Conservation (phyloP, 768 basidiomycete species). For the Tulasnella sp. region DNA sequence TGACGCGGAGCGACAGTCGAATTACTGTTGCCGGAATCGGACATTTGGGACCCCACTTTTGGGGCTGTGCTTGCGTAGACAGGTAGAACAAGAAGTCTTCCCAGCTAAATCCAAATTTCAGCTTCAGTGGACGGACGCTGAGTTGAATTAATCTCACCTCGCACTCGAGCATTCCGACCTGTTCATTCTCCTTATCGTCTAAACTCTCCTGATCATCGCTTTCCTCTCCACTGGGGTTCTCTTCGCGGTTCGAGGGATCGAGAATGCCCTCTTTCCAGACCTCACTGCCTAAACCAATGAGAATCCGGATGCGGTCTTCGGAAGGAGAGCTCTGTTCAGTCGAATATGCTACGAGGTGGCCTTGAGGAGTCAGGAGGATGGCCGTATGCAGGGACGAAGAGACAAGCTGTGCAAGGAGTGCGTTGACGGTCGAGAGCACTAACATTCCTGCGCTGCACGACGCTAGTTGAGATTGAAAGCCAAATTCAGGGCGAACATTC, state of each 20-base stretch:
- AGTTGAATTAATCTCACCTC: constrained; percentile 9
- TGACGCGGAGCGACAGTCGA: neutral
- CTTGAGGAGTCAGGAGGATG: constrained; percentile 13
- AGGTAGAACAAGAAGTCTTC: constrained; percentile 15
- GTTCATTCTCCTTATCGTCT: constrained; percentile 8
- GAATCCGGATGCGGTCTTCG: constrained; percentile 15
- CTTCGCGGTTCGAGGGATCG: neutral
- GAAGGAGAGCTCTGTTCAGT: neutral
- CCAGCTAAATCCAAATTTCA: constrained; percentile 5
- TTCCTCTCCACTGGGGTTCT: neutral
- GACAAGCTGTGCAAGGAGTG: constrained; percentile 7
- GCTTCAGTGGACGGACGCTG: neutral
- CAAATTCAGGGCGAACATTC: too few relatives aligned
- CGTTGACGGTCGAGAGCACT: constrained; percentile 1
- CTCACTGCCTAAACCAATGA: constrained; percentile 14
- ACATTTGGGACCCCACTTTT: neutral
- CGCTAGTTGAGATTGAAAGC: neutral
- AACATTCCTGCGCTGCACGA: neutral
- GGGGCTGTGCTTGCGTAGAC: constrained; percentile 5
- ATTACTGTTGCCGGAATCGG: neutral
- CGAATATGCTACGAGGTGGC: constrained; percentile 16
- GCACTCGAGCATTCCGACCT: constrained; percentile 16
- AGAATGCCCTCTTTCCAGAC: constrained; percentile 15
- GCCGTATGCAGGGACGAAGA: constrained; percentile 11
- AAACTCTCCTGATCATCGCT: neutral